A percentile compares a stretch with the other conserved stretches of the same genome.
Conservation (phyloP, 176 grass and related monocot genomes). For the Aegilops bicornis region DNA sequence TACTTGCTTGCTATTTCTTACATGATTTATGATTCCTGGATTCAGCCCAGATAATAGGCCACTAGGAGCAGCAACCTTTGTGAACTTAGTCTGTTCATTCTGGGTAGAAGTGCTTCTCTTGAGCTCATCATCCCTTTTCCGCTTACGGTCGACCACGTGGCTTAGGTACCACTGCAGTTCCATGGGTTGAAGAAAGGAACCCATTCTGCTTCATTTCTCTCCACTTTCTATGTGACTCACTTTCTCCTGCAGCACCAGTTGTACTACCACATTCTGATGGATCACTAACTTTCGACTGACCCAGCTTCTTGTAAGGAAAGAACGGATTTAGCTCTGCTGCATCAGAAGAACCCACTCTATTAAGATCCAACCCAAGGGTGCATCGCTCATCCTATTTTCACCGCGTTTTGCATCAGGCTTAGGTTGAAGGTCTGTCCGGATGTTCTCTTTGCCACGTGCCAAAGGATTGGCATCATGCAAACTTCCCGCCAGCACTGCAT, state of each 20-base stretch:
- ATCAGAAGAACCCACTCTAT: conserved; percentile 37
- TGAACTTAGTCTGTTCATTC: conserved; percentile 59
- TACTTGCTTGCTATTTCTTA: conserved; percentile 98
- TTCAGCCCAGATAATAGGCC: conserved; percentile 90
- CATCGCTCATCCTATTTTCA: conserved; percentile 17
- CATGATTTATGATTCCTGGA: conserved; percentile 98
- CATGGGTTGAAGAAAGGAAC: conserved; percentile 84
- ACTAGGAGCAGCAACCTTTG: conserved; percentile 87
- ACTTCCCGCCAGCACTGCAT: conserved; percentile 19
- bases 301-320: conserved; percentile 74
- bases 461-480: conserved; percentile 2
- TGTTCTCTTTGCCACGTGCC: conserved; percentile 32
- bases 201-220: conserved; percentile 99
- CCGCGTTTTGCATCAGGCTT: conserved; percentile 30
- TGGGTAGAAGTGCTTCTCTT: conserved; percentile 44
- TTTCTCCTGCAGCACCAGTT: conserved; percentile 60
- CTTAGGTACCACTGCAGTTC: conserved; percentile 45
- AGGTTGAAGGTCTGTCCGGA: not conserved
- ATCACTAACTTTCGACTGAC: conserved; percentile 51
- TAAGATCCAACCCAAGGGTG: conserved; percentile 70
- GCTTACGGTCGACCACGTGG: conserved; percentile 55
- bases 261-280: conserved; percentile 79
- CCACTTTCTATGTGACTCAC: conserved; percentile 73
- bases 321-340: conserved; percentile 69
- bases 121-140: conserved; percentile 60